These are phyloP conservation scores for Penicillium sp. DNA, from an alignment of 2,329 filamentous ascomycete species.

Conservation along the genomic window DNA sequence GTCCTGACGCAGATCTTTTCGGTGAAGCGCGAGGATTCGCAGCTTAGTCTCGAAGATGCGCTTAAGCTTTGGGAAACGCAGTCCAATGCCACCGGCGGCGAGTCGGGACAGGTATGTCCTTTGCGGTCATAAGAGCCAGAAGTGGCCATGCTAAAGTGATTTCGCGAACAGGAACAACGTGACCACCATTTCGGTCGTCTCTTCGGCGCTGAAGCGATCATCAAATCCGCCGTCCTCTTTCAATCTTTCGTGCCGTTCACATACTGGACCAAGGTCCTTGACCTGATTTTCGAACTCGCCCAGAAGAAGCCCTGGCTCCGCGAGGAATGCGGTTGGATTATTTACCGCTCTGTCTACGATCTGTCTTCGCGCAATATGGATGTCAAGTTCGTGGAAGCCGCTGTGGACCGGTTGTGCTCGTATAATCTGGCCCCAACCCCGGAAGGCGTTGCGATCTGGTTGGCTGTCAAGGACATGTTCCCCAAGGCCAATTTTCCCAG, in stretches of 20 bases:
- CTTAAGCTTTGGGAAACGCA: slow-evolving; percentile 54
- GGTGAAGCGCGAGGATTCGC: slow-evolving; percentile 28
- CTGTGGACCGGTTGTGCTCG: slow-evolving; percentile 61
- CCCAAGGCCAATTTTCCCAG: slow-evolving; percentile 63
- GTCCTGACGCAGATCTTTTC: slow-evolving; percentile 69
- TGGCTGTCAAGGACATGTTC: slow-evolving; percentile 65
- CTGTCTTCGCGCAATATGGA: slow-evolving; percentile 39
- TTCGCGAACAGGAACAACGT: slow-evolving; percentile 70
- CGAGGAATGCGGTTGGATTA: slow-evolving; percentile 79
- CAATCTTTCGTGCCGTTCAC: slow-evolving; percentile 51
- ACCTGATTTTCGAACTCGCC: slow-evolving; percentile 69
- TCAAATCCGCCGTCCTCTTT: slow-evolving; percentile 74
- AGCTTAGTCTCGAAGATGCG: slow-evolving; percentile 42
- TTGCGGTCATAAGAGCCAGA: background rate
- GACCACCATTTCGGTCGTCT: slow-evolving; percentile 82
- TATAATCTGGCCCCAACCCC: slow-evolving; percentile 73
- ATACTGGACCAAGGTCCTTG: slow-evolving; percentile 61
- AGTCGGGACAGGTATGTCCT: slow-evolving; percentile 52
- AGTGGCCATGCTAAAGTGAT: slow-evolving; percentile 44
- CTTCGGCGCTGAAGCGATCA: slow-evolving; percentile 82
- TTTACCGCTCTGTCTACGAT: slow-evolving; percentile 69
- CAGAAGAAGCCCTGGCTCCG: slow-evolving; percentile 85
- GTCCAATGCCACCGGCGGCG: slow-evolving; percentile 52
- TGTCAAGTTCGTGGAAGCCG: slow-evolving; percentile 56
- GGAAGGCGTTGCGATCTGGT: slow-evolving; percentile 87